These are phyloP conservation scores for Syzygium grande DNA, from an alignment of 345 rosid genomes.

Conservation along the genomic window DNA sequence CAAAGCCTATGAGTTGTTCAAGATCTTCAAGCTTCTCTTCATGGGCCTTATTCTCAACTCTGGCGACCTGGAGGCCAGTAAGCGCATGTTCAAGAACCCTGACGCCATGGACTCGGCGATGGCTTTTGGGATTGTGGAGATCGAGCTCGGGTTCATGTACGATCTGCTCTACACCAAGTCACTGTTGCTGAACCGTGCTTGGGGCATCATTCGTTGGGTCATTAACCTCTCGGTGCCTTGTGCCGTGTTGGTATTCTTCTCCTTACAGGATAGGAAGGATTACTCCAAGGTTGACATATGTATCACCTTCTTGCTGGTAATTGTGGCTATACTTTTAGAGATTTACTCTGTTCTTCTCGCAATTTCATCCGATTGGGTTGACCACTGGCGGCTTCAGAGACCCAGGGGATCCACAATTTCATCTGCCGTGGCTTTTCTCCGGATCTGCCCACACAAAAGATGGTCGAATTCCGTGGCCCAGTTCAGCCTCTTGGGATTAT, in stretches of 20 bases:
- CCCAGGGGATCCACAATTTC: background rate
- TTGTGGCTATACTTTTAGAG: slow-evolving; percentile 9
- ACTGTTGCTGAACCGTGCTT: background rate
- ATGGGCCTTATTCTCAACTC: slow-evolving; percentile 22
- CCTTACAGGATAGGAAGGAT: background rate
- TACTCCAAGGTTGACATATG: background rate
- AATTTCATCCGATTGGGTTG: slow-evolving; percentile 5
- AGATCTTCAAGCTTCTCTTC: slow-evolving; percentile 31
- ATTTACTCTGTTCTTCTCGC: background rate
- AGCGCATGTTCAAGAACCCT: background rate
- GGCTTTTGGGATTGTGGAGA: slow-evolving; percentile 27
- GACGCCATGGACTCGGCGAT: background rate
- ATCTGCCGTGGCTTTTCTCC: background rate
- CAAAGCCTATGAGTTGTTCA: slow-evolving; percentile 12
- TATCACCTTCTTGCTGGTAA: slow-evolving; percentile 3
- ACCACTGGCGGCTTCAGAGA: background rate
- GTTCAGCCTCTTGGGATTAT: background rate
- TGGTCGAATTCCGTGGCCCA: background rate
- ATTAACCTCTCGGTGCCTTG: slow-evolving; percentile 1
- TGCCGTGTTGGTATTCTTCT: slow-evolving; percentile 4
- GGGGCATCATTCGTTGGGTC: slow-evolving; percentile 14
- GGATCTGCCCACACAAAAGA: background rate
- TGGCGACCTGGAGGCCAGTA: slow-evolving; percentile 3
- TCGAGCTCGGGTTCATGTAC: slow-evolving; percentile 32
- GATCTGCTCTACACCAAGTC: slow-evolving; percentile 44